Evolutionary conservation across 2,329 filamentous ascomycete genomes (phyloP), one percentile per base, ranked within the genome.

Genomic region (Beauveria sp.): DNA sequence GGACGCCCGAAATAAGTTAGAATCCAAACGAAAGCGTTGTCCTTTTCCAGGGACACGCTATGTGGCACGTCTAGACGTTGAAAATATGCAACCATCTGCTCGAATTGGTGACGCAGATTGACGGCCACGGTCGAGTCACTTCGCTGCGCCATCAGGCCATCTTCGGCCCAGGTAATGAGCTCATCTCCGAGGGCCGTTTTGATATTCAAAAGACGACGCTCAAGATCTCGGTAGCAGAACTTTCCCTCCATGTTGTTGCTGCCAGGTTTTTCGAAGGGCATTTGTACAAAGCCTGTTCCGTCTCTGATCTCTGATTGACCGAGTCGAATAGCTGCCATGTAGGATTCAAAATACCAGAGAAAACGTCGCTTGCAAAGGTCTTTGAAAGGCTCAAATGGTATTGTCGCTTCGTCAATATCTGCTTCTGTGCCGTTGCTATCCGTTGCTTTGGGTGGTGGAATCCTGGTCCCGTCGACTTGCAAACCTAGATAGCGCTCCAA

Each of bases 331-430:
- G 88, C 83, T 3, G 82, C 78, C 24, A 95, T 78, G 70, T 98
- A 98, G 3, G 89, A 89, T 66, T 96, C 89, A 73, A 90, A 96
- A 75, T 98, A 98, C 95, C 95, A 98, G 16, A 98, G 78, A 71
- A 98, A 97, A 1, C 93, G 86, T 43, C 89, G 87, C 75, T 98
- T 98, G 80, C 89, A 90, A 5, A 96, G 79, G 69, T 98, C 93
- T 66, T 87, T 88, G 77, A 98, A 98, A 0, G 92, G 91, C 66
- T 96, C 89, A 73, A 91, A 96, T 0, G 84, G 81, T 1, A 84
- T 70, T 8, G 70, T 74, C 0, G 74, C 71, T 46, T 81, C 79
- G 40, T 82, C 78, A 1, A 77, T 75, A 40, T 80, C 78, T 50
- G 79, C 76, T 9, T 80, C 80, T 31, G 79, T 73, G 22, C 81